Evolutionary conservation across 768 basidiomycete genomes (phyloP).

Genomic region (Artomyces pyxidatus): DNA sequence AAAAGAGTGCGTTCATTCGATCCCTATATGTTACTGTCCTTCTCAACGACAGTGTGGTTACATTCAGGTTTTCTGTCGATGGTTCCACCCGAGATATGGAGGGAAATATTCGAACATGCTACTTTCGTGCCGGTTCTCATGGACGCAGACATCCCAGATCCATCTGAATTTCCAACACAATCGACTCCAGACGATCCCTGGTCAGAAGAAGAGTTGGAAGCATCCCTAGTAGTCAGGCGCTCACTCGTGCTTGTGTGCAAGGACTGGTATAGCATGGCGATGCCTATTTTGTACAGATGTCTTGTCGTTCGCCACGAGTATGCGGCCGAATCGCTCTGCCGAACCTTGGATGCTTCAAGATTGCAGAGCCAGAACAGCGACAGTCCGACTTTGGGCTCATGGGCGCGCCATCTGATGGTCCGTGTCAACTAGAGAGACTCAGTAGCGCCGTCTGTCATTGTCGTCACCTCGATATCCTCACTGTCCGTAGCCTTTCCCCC

Average conservation of each 20-base stretch:
- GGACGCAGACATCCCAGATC: background rate
- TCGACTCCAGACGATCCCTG: background rate
- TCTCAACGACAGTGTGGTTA: no score
- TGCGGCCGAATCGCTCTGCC: no score
- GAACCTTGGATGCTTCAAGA: background rate
- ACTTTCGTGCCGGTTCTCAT: background rate
- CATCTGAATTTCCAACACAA: background rate
- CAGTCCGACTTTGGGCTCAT: background rate
- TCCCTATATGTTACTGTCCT: no score
- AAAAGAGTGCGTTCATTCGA: no score
- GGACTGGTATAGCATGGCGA: background rate
- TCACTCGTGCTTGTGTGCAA: background rate
- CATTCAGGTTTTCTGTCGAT: no score
- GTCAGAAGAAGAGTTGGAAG: background rate
- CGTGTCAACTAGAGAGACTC: background rate
- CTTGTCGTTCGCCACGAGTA: background rate
- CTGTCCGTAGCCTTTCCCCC: no score
- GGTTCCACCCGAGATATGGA: background rate
- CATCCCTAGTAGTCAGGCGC: background rate
- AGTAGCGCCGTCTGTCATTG: background rate
- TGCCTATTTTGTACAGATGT: background rate
- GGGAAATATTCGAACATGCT: background rate
- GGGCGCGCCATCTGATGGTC: background rate
- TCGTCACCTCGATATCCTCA: background rate
- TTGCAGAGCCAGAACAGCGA: background rate